A percentile compares a stretch with the other conserved stretches of the same genome.
phyloP scores from a whole-genome alignment of 805 yeast genomes.

The Suhomyces kilbournensis region DNA sequence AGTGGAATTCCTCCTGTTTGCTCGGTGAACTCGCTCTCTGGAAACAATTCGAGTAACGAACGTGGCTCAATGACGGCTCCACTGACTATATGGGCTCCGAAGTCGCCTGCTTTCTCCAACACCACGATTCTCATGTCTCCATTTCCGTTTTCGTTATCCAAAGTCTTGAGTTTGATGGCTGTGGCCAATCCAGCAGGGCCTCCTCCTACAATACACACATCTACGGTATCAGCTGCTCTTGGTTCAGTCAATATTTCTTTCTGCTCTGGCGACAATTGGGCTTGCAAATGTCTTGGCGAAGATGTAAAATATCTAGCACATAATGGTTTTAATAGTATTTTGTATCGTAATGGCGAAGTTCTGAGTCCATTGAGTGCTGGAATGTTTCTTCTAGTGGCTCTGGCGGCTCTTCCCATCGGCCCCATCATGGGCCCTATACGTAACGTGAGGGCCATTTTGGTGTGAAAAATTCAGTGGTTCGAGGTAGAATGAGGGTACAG shows the following conservation, averaged over 20 bases:
- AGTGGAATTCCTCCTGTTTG: conserved; percentile 60
- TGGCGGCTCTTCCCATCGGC: background rate
- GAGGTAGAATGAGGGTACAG: background rate
- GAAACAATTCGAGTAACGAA: conserved; percentile 80
- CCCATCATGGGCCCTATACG: background rate
- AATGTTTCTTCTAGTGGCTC: background rate
- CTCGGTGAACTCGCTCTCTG: conserved; percentile 54
- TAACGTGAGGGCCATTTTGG: background rate
- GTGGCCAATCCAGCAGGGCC: conserved; percentile 98
- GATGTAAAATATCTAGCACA: background rate
- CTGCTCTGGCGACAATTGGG: background rate
- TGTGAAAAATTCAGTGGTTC: background rate
- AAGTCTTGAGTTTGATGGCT: conserved; percentile 83
- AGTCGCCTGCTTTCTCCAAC: conserved; percentile 86
- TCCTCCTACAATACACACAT: conserved; percentile 94
- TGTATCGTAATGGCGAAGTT: background rate
- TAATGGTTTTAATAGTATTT: background rate
- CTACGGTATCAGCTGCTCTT: conserved; percentile 82
- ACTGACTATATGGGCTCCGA: conserved; percentile 88
- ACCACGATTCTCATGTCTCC: conserved; percentile 82
- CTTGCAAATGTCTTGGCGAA: background rate
- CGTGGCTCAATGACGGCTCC: conserved; percentile 95
- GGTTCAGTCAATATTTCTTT: conserved; percentile 39
- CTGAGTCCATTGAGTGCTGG: background rate
- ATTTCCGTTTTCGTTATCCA: conserved; percentile 62